phyloP scores from a whole-genome alignment of 345 rosid species.

The Moricandia arvensis region DNA sequence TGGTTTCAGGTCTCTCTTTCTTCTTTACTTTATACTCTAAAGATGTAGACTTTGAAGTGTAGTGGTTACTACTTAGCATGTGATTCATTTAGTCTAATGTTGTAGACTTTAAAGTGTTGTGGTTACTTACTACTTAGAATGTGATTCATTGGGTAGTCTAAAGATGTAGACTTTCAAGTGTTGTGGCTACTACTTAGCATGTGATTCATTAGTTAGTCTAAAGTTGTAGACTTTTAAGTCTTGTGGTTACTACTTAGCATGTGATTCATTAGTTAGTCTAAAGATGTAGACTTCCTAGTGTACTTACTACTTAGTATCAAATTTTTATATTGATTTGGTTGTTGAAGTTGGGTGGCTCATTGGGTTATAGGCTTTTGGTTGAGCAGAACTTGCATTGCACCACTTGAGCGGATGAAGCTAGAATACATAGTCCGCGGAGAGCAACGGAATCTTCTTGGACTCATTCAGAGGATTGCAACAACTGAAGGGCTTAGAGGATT shows the following conservation, averaged over 20 bases:
- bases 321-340: conserved; percentile 4
- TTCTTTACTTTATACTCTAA: not conserved
- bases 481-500: conserved; percentile 67
- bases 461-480: conserved; percentile 52
- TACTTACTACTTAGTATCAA: no score
- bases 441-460: conserved; percentile 49
- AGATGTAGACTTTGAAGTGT: conserved; percentile 19
- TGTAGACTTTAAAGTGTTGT: no score
- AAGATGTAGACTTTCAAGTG: conserved; percentile 18
- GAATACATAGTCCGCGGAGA: conserved; percentile 76
- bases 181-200: not conserved
- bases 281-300: no score
- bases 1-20: conserved; percentile 62
- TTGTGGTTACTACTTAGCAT: not conserved
- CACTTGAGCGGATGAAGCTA: conserved; percentile 74
- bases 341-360: conserved; percentile 34
- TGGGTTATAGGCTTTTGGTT: conserved; percentile 33
- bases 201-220: not conserved
- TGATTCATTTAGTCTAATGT: no score
- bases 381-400: conserved; percentile 74
- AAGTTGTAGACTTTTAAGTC: conserved; percentile 16
- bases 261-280: no score
- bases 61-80: not conserved
- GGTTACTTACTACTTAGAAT: no score
- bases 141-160: not conserved